Evolutionary conservation across 2,329 filamentous ascomycete genomes (phyloP), one percentile per base, ranked within the genome.

Genomic region (Aureobasidium sp.): DNA sequence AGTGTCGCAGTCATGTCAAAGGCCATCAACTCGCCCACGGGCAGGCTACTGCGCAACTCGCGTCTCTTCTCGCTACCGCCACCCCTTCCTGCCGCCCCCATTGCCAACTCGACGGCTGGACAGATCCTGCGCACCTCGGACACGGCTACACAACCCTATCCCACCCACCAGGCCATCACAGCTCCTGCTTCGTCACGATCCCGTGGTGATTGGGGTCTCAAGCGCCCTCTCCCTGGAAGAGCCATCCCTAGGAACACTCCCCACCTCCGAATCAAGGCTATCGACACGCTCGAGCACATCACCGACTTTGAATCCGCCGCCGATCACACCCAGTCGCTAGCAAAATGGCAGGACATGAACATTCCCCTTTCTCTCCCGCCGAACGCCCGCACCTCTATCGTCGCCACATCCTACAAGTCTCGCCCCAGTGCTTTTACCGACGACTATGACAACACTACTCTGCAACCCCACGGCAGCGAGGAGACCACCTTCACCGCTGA

Each of bases 181-280:
- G 92, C 91, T 0, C 87, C 91, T 6, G 77, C 82, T 48, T 81
- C 85, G 21, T 92, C 91, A 8, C 82, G 90, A 29, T 78, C 81
- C 42, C 84, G 84, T 70, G 93, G 93, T 37, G 93, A 97, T 71
- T 97, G 93, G 92, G 93, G 93, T 14, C 78, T 97, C 68, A 97
- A 97, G 78, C 82, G 93, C 61, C 81, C 91, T 1, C 79, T 97
- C 6, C 93, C 93, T 1, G 76, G 87, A 9, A 87, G 87, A 72
- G 86, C 88, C 3, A 92, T 90, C 5, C 84, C 84, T 59, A 85
- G 85, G 7, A 78, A 75, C 48, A 86, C 85, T n/a, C 89, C 91
- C 10, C 79, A 89, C 54, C 82, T 96, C 59, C 85, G 90, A 66
- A 77, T 97, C 67, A 86, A 85, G 68, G 82, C 88, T 63, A 82